Percentiles rank a stretch among this genome's conserved stretches.
phyloP scores from a whole-genome alignment of 495 filamentous ascomycete genomes.

The Talaromyces nanjingensis region DNA sequence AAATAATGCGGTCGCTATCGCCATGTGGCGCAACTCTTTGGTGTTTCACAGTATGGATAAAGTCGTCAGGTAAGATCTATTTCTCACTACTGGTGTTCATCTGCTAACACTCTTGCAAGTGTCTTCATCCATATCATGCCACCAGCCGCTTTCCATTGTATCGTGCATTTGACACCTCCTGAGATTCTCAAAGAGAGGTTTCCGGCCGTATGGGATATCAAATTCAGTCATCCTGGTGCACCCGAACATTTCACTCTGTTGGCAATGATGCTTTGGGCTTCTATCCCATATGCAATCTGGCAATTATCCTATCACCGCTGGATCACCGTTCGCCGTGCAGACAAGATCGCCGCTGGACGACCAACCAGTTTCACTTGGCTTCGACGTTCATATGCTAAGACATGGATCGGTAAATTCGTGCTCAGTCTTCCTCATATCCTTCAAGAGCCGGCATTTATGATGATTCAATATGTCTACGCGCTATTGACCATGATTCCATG shows the following conservation, averaged over 20 bases:
- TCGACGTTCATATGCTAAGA: slow-evolving; percentile 77
- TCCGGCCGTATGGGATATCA: slow-evolving; percentile 80
- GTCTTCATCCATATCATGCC: slow-evolving; percentile 99
- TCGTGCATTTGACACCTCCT: slow-evolving; percentile 72
- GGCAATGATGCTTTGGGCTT: slow-evolving; percentile 90
- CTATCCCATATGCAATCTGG: slow-evolving; percentile 87
- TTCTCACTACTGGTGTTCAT: background rate
- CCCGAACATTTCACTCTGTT: slow-evolving; percentile 70
- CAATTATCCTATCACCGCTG: slow-evolving; percentile 86
- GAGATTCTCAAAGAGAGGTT: slow-evolving; percentile 63
- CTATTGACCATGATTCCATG: slow-evolving; percentile 89
- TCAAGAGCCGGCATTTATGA: slow-evolving; percentile 90
- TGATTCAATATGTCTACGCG: slow-evolving; percentile 89
- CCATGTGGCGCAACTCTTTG: slow-evolving; percentile 98
- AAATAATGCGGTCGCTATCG: slow-evolving; percentile 96
- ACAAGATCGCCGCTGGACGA: slow-evolving; percentile 91
- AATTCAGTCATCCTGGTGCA: slow-evolving; percentile 59
- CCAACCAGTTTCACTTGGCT: slow-evolving; percentile 98
- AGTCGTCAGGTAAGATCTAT: slow-evolving; percentile 58
- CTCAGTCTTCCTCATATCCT: slow-evolving; percentile 64
- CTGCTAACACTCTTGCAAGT: slow-evolving; percentile 29
- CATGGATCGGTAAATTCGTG: slow-evolving; percentile 80
- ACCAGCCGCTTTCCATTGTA: slow-evolving; percentile 81
- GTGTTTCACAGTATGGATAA: slow-evolving; percentile 98
- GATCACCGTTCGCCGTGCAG: slow-evolving; percentile 84